These are phyloP conservation scores for Leptodontidium sp. DNA, from an alignment of 2,329 filamentous ascomycete species.

Conservation along the genomic window DNA sequence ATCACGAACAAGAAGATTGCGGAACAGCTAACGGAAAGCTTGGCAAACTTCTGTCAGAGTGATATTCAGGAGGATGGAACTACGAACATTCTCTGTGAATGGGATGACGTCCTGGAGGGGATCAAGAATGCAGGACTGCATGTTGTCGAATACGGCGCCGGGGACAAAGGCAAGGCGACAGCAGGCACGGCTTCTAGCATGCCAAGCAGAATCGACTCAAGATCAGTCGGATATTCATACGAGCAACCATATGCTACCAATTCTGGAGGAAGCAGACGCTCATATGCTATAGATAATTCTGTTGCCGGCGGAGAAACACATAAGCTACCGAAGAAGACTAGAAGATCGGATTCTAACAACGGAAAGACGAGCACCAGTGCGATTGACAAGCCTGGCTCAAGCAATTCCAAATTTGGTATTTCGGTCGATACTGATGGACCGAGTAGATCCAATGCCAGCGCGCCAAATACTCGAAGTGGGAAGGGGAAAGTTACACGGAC, in stretches of 20 bases:
- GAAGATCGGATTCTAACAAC: background rate
- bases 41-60: slow-evolving; percentile 30
- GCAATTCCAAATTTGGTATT: background rate
- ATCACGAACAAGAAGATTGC: slow-evolving; percentile 25
- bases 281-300: no score
- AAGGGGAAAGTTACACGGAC: background rate
- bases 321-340: background rate
- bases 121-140: slow-evolving; percentile 29
- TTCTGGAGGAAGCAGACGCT: background rate
- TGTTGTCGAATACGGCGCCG: background rate
- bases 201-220: background rate
- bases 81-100: slow-evolving; percentile 36
- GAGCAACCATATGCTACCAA: background rate
- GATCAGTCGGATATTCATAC: background rate
- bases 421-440: background rate
- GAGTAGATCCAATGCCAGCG: background rate
- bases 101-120: slow-evolving; percentile 35
- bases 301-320: background rate
- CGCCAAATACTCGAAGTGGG: background rate
- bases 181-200: no score
- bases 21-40: slow-evolving; percentile 29
- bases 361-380: background rate
- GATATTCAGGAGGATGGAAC: slow-evolving; percentile 30
- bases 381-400: background rate
- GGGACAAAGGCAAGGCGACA: background rate